Evolutionary conservation across 768 basidiomycete genomes (phyloP).

Genomic region (Phlebiopsis gigantea): DNA sequence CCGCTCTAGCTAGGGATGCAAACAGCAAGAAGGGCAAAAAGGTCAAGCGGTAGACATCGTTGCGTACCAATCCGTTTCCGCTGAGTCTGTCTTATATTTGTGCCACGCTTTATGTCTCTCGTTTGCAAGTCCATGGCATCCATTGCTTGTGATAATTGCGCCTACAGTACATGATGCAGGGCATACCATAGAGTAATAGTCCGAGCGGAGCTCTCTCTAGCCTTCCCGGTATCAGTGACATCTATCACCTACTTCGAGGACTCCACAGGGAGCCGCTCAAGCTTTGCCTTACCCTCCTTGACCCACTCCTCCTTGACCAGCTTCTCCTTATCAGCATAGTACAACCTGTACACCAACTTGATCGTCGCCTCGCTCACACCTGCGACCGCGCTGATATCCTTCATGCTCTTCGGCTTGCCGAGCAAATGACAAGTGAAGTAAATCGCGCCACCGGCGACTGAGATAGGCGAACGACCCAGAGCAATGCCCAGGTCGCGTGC

Average conservation of each 20-base stretch:
- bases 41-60: constrained; percentile 17
- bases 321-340: constrained; percentile 68
- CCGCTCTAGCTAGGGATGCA: constrained; percentile 46
- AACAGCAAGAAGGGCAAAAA: constrained; percentile 22
- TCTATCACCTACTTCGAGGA: constrained; percentile 10
- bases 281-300: constrained; percentile 65
- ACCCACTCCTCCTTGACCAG: constrained; percentile 85
- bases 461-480: constrained; percentile 91
- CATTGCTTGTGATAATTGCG: background rate
- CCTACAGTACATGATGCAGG: background rate
- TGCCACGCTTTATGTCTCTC: background rate
- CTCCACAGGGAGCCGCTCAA: constrained; percentile 33
- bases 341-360: constrained; percentile 80
- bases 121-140: background rate
- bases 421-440: constrained; percentile 87
- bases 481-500: constrained; percentile 84
- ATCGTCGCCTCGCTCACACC: constrained; percentile 96
- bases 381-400: constrained; percentile 86
- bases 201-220: background rate
- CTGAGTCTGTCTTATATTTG: background rate
- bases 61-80: background rate
- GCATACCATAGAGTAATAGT: background rate
- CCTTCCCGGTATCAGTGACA: background rate
- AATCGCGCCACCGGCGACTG: constrained; percentile 97
- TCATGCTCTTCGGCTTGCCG: constrained; percentile 66